Conservation (phyloP, 2,329 filamentous ascomycete genomes). For the Cladobotryum mycophilum region DNA sequence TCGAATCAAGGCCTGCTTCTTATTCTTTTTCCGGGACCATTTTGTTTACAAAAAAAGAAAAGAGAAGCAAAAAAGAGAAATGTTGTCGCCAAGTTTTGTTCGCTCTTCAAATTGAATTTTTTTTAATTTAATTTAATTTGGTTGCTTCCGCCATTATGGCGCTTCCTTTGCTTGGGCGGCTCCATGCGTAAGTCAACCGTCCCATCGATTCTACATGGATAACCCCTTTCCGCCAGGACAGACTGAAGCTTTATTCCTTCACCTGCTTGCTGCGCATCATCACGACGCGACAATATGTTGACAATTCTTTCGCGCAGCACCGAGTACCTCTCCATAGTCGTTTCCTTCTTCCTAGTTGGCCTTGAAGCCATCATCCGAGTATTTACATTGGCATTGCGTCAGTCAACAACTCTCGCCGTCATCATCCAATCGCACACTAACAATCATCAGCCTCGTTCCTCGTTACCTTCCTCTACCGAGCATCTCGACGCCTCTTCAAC, state of each 20-base stretch:
- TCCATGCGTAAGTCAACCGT: conserved; percentile 40
- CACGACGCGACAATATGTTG: neutral
- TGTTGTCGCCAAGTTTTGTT: neutral
- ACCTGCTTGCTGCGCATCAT: too few relatives aligned
- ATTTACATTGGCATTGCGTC: conserved; percentile 82
- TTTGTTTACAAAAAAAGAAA: too few relatives aligned
- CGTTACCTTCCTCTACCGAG: conserved; percentile 73
- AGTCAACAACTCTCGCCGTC: conserved; percentile 27
- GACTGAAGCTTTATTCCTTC: too few relatives aligned
- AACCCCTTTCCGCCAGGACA: too few relatives aligned
- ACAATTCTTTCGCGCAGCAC: conserved; percentile 40
- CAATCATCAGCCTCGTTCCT: conserved; percentile 61
- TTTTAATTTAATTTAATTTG: neutral
- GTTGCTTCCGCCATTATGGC: conserved; percentile 38
- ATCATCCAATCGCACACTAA: conserved; percentile 14
- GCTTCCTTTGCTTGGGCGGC: conserved; percentile 46
- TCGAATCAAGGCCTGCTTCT: too few relatives aligned
- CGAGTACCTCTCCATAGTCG: conserved; percentile 82
- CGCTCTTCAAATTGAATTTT: neutral
- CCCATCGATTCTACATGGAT: too few relatives aligned
- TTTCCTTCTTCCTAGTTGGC: conserved; percentile 75
- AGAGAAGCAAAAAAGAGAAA: too few relatives aligned
- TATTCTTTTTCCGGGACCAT: too few relatives aligned
- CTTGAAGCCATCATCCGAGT: conserved; percentile 79
- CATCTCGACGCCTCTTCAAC: conserved; percentile 79